These are phyloP conservation scores for Aquilaria sinensis DNA, from an alignment of 345 rosid genomes.

Conservation along the genomic window DNA sequence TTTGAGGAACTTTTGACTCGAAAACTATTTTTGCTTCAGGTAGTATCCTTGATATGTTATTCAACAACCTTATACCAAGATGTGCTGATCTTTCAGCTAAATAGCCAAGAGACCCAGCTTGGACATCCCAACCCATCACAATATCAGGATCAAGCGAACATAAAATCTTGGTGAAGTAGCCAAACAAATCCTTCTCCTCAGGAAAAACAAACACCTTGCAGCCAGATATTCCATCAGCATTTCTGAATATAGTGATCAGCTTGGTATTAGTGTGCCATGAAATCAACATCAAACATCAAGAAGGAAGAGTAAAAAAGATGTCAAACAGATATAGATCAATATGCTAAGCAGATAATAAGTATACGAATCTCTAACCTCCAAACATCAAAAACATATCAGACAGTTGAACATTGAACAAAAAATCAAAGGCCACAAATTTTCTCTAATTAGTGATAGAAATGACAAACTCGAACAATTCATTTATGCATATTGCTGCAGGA, in stretches of 20 bases:
- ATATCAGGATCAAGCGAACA: conserved; percentile 73
- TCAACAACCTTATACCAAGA: conserved; percentile 80
- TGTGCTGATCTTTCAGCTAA: conserved; percentile 94
- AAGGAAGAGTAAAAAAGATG: conserved; percentile 6
- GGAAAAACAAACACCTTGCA: conserved; percentile 44
- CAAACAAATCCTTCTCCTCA: conserved; percentile 64
- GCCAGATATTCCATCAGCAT: conserved; percentile 62
- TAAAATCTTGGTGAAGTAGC: conserved; percentile 43
- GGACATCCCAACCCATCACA: conserved; percentile 91
- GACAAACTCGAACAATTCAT: too few relatives aligned
- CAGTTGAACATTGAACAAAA: too few relatives aligned
- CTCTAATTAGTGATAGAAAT: too few relatives aligned
- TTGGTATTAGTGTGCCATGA: too few relatives aligned
- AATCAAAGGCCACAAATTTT: too few relatives aligned
- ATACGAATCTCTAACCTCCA: too few relatives aligned
- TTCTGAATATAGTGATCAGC: conserved; percentile 33
- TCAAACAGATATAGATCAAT: too few relatives aligned
- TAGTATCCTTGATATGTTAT: conserved; percentile 72
- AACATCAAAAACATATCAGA: too few relatives aligned
- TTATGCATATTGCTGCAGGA: too few relatives aligned
- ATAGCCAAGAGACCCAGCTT: conserved; percentile 89
- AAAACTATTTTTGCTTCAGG: conserved; percentile 26
- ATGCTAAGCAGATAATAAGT: too few relatives aligned
- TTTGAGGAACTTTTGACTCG: conserved; percentile 27
- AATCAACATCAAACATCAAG: neutral